phyloP scores from a whole-genome alignment of 2,329 filamentous ascomycete genomes.

The Xylariaceae sp. region DNA sequence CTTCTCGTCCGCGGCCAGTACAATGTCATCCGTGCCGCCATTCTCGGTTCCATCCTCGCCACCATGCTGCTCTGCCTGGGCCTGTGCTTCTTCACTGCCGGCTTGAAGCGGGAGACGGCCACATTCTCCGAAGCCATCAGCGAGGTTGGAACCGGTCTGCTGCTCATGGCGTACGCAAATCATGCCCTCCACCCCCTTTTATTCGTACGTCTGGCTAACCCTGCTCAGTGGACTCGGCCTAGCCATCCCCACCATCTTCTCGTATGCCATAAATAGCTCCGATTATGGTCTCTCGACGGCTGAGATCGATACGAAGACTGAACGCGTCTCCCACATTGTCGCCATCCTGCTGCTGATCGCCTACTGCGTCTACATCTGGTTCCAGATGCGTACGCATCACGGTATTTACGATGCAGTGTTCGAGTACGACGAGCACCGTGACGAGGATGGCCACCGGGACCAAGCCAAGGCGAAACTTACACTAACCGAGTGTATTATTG shows the following conservation, averaged over 20 bases:
- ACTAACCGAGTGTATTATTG: constrained; percentile 62
- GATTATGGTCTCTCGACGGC: constrained; percentile 18
- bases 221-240: constrained; percentile 37
- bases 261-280: constrained; percentile 32
- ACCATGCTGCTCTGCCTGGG: constrained; percentile 77
- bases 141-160: constrained; percentile 69
- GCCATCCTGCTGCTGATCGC: constrained; percentile 63
- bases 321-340: constrained; percentile 63
- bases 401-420: constrained; percentile 69
- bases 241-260: constrained; percentile 49
- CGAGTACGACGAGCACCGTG: constrained; percentile 59
- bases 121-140: constrained; percentile 68
- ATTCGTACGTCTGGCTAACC: constrained; percentile 23
- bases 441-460: constrained; percentile 57
- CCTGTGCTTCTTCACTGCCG: constrained; percentile 71
- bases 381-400: constrained; percentile 71
- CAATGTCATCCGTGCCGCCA: constrained; percentile 74
- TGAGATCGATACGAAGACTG: constrained; percentile 43
- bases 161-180: constrained; percentile 64
- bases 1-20: constrained; percentile 50
- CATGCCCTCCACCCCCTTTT: constrained; percentile 14
- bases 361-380: constrained; percentile 60
- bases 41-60: constrained; percentile 74
- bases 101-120: constrained; percentile 59
- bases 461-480: constrained; percentile 61